phyloP scores from a whole-genome alignment of 257 asterid genomes.

The Leonotis leonurus region DNA sequence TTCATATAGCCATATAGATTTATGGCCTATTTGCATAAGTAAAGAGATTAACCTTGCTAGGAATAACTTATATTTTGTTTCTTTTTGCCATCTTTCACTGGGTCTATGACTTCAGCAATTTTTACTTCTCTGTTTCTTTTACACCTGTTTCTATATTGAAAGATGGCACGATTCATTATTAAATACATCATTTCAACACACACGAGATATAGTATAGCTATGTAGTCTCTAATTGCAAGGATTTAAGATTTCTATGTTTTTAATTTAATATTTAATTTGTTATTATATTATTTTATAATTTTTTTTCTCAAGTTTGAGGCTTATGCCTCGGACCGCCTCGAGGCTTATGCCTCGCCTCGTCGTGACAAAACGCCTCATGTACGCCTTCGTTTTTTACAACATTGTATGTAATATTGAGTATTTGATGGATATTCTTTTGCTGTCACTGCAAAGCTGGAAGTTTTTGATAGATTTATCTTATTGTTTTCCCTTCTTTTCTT shows the following conservation, averaged over 20 bases:
- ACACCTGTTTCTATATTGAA: neutral
- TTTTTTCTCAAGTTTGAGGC: too few species aligned
- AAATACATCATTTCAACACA: neutral
- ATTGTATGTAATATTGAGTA: neutral
- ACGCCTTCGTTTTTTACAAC: too few species aligned
- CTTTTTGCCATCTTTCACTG: neutral
- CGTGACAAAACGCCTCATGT: too few species aligned
- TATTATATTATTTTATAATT: too few species aligned
- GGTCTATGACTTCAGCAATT: neutral
- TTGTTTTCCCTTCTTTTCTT: neutral
- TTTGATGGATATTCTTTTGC: neutral
- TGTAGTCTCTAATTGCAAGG: too few species aligned
- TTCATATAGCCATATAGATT: neutral
- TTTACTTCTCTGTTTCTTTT: neutral
- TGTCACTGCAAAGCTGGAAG: neutral
- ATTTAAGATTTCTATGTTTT: too few species aligned
- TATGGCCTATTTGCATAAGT: neutral
- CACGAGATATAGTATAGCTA: neutral
- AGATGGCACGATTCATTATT: too few species aligned
- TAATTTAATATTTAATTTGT: too few species aligned
- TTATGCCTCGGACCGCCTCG: too few species aligned
- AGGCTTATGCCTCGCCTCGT: too few species aligned
- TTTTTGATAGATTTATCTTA: neutral
- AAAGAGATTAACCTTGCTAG: neutral
- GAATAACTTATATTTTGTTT: neutral